These are phyloP conservation scores for Penicillium herquei DNA, from an alignment of 495 filamentous ascomycete genomes.

Conservation along the genomic window DNA sequence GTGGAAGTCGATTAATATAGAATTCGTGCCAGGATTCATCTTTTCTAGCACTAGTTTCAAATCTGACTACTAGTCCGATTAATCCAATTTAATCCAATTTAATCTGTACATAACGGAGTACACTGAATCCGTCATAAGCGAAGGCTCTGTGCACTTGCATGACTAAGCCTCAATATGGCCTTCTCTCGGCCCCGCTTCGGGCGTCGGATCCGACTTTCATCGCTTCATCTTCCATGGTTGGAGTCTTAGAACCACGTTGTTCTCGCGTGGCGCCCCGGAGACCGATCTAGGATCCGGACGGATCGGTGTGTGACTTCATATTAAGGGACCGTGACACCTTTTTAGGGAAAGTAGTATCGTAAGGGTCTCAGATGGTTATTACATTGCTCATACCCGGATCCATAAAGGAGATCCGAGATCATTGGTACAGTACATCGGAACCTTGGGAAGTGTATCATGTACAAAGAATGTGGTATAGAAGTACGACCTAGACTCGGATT, in stretches of 20 bases:
- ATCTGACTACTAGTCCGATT: too few relatives aligned
- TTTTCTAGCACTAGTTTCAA: too few relatives aligned
- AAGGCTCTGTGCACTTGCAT: neutral
- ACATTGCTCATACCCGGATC: neutral
- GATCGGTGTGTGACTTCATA: neutral
- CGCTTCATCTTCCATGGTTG: neutral
- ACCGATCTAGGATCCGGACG: neutral
- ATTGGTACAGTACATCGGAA: neutral
- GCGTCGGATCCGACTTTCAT: conserved; percentile 6
- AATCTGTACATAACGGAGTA: too few relatives aligned
- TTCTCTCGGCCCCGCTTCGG: conserved; percentile 1
- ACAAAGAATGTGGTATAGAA: neutral
- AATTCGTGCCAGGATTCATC: too few relatives aligned
- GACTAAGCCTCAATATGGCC: conserved; percentile 1
- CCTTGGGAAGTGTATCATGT: neutral
- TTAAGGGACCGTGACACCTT: neutral
- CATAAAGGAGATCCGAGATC: neutral
- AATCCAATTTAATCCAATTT: too few relatives aligned
- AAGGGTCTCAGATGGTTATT: neutral
- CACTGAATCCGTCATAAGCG: too few relatives aligned
- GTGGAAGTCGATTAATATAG: too few relatives aligned
- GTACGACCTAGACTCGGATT: neutral
- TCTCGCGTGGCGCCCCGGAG: neutral
- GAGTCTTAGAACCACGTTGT: neutral
- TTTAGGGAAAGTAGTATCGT: neutral